Percentiles rank a stretch among this genome's conserved stretches.
phyloP scores from a whole-genome alignment of 106 monocot species.

The Dendrobium officinale region DNA sequence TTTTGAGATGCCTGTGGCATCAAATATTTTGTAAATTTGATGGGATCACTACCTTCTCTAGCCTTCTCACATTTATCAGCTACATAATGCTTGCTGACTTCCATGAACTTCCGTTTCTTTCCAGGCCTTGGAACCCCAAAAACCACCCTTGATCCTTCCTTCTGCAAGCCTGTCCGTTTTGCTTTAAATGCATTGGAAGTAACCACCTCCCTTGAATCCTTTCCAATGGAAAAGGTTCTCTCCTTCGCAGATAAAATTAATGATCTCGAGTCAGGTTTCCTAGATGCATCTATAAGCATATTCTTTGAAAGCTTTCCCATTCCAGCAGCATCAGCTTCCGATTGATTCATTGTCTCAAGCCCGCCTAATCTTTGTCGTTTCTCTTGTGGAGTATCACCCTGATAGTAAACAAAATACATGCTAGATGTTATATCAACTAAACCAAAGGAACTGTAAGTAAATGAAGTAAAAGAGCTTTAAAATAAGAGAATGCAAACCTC shows the following conservation, averaged over 20 bases:
- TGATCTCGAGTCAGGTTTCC: slow-evolving; percentile 29
- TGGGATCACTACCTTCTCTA: slow-evolving; percentile 28
- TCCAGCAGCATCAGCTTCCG: slow-evolving; percentile 21
- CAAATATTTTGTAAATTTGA: slow-evolving; percentile 53
- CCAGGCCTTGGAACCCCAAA: slow-evolving; percentile 94
- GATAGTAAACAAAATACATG: slow-evolving; percentile 2
- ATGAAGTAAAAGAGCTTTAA: background rate
- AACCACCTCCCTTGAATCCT: slow-evolving; percentile 20
- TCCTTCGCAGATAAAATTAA: slow-evolving; percentile 53
- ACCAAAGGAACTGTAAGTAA: background rate
- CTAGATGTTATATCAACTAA: background rate
- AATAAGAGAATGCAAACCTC: slow-evolving; percentile 39
- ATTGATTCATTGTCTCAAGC: slow-evolving; percentile 17
- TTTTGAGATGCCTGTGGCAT: slow-evolving; percentile 48
- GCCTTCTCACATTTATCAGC: slow-evolving; percentile 40
- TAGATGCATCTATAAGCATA: slow-evolving; percentile 11
- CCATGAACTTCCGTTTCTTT: slow-evolving; percentile 96
- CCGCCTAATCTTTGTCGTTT: slow-evolving; percentile 58
- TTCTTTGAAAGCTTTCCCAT: slow-evolving; percentile 11
- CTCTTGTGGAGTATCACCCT: slow-evolving; percentile 81
- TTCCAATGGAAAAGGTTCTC: slow-evolving; percentile 52
- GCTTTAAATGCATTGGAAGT: slow-evolving; percentile 24
- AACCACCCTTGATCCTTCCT: slow-evolving; percentile 73
- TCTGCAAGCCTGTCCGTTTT: slow-evolving; percentile 50
- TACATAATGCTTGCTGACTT: slow-evolving; percentile 88